A percentile compares a stretch with the other conserved stretches of the same genome.
These are phyloP conservation scores for Paraconiothyrium brasiliense DNA, from an alignment of 2,329 filamentous ascomycete genomes.

Conservation along the genomic window DNA sequence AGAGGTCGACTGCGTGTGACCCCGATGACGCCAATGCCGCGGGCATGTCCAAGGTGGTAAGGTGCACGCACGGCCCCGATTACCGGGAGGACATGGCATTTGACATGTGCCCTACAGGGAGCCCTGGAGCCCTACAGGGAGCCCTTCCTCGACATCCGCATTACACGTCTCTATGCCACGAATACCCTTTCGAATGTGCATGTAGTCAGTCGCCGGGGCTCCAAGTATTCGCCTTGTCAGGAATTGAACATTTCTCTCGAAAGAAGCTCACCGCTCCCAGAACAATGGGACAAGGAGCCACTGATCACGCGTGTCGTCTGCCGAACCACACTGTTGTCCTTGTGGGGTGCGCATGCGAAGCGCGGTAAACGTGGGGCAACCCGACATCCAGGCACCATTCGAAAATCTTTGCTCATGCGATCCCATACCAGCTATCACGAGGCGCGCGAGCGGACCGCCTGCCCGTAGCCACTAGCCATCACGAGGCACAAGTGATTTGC, in stretches of 20 bases:
- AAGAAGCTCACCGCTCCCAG: not conserved
- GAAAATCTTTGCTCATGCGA: not conserved
- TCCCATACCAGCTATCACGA: not conserved
- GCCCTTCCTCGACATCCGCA: not conserved
- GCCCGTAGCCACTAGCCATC: not conserved
- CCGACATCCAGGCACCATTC: not conserved
- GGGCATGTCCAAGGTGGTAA: not conserved
- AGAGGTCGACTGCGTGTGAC: not conserved
- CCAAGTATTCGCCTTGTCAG: not conserved
- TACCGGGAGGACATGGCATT: not conserved
- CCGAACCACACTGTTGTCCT: not conserved
- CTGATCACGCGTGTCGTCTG: not conserved
- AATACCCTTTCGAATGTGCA: not conserved
- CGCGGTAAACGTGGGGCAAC: slow-evolving; percentile 5
- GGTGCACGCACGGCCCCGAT: slow-evolving; percentile 1
- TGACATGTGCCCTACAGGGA: slow-evolving; percentile 1
- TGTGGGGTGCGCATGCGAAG: slow-evolving; percentile 5
- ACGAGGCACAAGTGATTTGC: not conserved
- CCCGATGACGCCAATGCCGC: slow-evolving; percentile 1
- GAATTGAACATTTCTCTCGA: not conserved
- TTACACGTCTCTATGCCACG: not conserved
- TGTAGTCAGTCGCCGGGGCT: not conserved
- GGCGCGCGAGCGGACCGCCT: not conserved
- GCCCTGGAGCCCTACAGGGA: not conserved
- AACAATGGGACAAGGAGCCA: not conserved